phyloP scores from a whole-genome alignment of 805 yeast species.

The Sungouiozyma intestinalis region DNA sequence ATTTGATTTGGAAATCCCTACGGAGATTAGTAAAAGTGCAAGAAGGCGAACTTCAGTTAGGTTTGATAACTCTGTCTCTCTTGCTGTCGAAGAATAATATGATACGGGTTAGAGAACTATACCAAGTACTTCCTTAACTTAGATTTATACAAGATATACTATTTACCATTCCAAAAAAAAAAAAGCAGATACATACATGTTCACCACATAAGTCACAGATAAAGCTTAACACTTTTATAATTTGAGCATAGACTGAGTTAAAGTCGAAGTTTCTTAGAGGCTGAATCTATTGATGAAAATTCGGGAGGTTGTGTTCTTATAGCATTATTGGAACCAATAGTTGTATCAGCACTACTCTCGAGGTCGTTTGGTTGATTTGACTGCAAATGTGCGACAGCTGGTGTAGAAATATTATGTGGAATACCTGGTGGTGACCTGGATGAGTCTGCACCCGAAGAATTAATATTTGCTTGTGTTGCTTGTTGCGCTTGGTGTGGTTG shows the following conservation, averaged over 20 bases:
- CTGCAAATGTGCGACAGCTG: neutral
- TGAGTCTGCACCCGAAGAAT: neutral
- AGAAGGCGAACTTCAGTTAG: conserved; percentile 55
- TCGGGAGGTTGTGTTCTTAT: neutral
- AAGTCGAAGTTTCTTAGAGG: neutral
- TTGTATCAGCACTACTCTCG: neutral
- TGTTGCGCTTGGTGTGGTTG: conserved; percentile 1
- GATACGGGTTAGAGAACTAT: neutral
- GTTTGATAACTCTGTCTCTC: conserved; percentile 50
- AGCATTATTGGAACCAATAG: neutral
- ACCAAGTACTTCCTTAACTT: neutral
- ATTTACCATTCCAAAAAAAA: neutral
- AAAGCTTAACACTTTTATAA: too few species aligned
- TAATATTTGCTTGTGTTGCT: neutral
- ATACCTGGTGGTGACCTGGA: neutral
- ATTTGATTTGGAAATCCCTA: conserved; percentile 40
- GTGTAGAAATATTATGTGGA: neutral
- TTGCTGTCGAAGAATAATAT: conserved; percentile 32
- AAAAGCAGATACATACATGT: neutral
- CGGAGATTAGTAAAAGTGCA: conserved; percentile 15
- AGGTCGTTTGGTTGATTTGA: neutral
- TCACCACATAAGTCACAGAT: too few species aligned
- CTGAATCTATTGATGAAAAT: neutral
- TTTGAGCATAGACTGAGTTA: conserved; percentile 2
- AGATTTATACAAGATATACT: too few species aligned